Conservation (phyloP, 2,329 filamentous ascomycete genomes). For the Zymoseptoria crescenta region DNA sequence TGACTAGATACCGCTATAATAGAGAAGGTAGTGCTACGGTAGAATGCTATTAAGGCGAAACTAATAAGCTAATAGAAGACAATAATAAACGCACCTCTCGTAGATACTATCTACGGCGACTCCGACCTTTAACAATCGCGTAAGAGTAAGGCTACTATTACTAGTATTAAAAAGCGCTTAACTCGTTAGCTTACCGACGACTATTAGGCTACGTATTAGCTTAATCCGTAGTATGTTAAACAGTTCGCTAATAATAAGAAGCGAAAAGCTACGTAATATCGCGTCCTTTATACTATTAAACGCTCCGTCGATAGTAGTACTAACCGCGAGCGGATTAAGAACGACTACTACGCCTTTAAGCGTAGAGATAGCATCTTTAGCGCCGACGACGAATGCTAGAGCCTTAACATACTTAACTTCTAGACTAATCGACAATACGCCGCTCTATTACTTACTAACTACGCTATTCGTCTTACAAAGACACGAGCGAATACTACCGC, state of each 20-base stretch:
- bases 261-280: background rate
- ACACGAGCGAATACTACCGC: background rate
- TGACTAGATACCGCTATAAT: background rate
- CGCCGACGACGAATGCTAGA: background rate
- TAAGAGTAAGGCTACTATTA: too few species aligned
- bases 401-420: background rate
- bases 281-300: background rate
- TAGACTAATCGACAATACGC: background rate
- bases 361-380: background rate
- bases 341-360: background rate
- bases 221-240: background rate
- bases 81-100: too few species aligned
- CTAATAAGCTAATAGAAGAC: too few species aligned
- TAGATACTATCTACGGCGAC: too few species aligned
- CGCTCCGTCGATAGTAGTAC: background rate
- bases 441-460: background rate
- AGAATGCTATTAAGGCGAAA: background rate
- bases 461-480: background rate
- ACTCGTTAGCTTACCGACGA: background rate
- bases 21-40: background rate
- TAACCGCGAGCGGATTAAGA: background rate
- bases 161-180: background rate
- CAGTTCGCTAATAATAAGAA: too few species aligned
- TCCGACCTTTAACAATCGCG: too few species aligned
- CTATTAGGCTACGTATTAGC: background rate